phyloP scores from a whole-genome alignment of 805 yeast genomes.

The Schizosaccharomyces japonicus region DNA sequence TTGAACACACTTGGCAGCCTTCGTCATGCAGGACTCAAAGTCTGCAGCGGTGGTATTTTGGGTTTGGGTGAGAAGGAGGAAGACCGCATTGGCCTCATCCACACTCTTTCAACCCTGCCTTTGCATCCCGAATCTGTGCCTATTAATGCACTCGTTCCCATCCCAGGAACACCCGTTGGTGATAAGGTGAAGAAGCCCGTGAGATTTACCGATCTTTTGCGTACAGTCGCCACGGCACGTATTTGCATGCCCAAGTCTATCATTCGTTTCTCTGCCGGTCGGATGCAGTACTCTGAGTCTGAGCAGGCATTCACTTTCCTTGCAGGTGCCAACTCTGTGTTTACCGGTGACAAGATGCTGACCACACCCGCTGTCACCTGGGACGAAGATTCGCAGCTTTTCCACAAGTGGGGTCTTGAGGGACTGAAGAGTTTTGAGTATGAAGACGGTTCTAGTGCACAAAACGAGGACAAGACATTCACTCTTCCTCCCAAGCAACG shows the following conservation, averaged over 20 bases:
- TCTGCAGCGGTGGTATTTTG: conserved; percentile 58
- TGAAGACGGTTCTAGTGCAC: background rate
- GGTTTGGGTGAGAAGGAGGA: conserved; percentile 55
- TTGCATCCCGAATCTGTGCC: conserved; percentile 65
- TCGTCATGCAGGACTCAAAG: conserved; percentile 36
- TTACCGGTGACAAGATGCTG: conserved; percentile 59
- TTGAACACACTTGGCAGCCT: conserved; percentile 42
- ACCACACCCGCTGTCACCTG: conserved; percentile 68
- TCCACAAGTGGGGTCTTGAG: conserved; percentile 39
- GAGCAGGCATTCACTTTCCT: conserved; percentile 55
- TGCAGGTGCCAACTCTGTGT: conserved; percentile 60
- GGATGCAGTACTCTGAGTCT: conserved; percentile 55
- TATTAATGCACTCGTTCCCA: conserved; percentile 56
- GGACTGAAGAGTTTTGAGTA: conserved; percentile 6
- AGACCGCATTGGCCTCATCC: conserved; percentile 44
- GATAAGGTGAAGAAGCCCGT: conserved; percentile 28
- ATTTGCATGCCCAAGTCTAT: conserved; percentile 49
- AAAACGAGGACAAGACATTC: background rate
- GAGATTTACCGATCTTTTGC: conserved; percentile 31
- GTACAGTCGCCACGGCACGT: conserved; percentile 57
- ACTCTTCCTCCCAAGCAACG: conserved; percentile 2
- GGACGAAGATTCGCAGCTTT: conserved; percentile 55
- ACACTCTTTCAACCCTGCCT: conserved; percentile 42
- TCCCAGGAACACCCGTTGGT: conserved; percentile 55
- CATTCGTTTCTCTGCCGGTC: conserved; percentile 56